Evolutionary conservation across 805 yeast genomes (phyloP), one percentile per base, ranked within the genome.

Genomic region (Suhomyces sp.): DNA sequence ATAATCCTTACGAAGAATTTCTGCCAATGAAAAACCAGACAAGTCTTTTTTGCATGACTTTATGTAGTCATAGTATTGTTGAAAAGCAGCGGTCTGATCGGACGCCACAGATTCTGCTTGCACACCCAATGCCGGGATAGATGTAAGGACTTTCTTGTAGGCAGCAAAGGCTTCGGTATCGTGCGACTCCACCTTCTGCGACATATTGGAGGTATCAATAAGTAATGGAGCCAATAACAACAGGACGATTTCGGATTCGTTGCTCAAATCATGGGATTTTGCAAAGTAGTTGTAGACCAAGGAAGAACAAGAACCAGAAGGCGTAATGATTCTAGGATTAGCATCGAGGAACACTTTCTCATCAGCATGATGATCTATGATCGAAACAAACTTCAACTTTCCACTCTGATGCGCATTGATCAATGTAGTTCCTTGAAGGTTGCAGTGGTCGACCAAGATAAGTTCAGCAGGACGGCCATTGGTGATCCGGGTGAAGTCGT

Each of bases 331-430:
- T 50, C 94, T 70, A 0, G 97, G 97, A 0, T 50, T 49, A 0
- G 84, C 84, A 44, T 81, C 72, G 15, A 58, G 36, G 57, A 74
- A 82, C 7, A 70, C 67, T 0, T 71, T 71, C 56, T 85, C 87
- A 61, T 92, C 97, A 15, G 78, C 87, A 65, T 93, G 99, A 65
- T 93, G 99, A 65, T 93, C 99, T 24, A 94, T 81, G 6, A 94
- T 82, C 0, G 85, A 86, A 1, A 69, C 67, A 0, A 87, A 83
- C 5, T 67, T 60, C 5, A 67, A 48, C 7, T 57, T 54, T 3
- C 63, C 58, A 3, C 63, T 50, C 10, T 72, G 60, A 45, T 65
- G 65, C 7, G 62, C 54, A 15, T 61, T 64, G 12, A 60, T 65
- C 49, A 79, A 61, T 1, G 70, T 65, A 10, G 46, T 41, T 12